These are phyloP conservation scores for Pharnaceum exiguum DNA, from an alignment of 148 eudicot genomes.

Conservation along the genomic window DNA sequence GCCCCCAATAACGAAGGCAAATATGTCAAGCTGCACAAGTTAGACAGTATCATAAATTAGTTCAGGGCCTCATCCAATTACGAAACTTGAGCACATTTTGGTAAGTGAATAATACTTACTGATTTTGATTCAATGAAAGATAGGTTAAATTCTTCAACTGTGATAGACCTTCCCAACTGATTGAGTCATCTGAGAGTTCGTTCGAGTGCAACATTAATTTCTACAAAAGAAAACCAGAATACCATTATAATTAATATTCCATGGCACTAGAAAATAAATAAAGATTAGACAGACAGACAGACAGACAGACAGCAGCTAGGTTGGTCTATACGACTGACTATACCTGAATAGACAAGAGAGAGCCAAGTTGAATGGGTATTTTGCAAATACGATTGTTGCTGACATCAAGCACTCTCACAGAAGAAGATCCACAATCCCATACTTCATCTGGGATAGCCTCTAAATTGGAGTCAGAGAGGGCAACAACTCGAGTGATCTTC, in stretches of 20 bases:
- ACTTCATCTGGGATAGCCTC: conserved; percentile 80
- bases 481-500: conserved; percentile 70
- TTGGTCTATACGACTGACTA: background rate
- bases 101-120: conserved; percentile 40
- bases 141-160: conserved; percentile 46
- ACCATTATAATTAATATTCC: too few species aligned
- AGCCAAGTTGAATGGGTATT: conserved; percentile 46
- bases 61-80: background rate
- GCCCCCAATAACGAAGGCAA: conserved; percentile 68
- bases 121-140: conserved; percentile 68
- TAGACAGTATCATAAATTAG: background rate
- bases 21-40: conserved; percentile 57
- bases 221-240: conserved; percentile 50
- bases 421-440: conserved; percentile 66
- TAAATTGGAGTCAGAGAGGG: conserved; percentile 47
- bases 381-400: conserved; percentile 54
- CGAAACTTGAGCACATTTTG: background rate
- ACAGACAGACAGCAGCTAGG: too few species aligned
- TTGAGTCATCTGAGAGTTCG: conserved; percentile 44
- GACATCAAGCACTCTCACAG: conserved; percentile 80
- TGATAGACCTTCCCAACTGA: conserved; percentile 71
- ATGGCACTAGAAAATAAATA: too few species aligned
- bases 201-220: conserved; percentile 65
- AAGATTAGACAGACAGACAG: too few species aligned
- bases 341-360: conserved; percentile 56